Base-by-base conservation (phyloP, 768 basidiomycete genomes). In the Gyrodon lividus region DNA sequence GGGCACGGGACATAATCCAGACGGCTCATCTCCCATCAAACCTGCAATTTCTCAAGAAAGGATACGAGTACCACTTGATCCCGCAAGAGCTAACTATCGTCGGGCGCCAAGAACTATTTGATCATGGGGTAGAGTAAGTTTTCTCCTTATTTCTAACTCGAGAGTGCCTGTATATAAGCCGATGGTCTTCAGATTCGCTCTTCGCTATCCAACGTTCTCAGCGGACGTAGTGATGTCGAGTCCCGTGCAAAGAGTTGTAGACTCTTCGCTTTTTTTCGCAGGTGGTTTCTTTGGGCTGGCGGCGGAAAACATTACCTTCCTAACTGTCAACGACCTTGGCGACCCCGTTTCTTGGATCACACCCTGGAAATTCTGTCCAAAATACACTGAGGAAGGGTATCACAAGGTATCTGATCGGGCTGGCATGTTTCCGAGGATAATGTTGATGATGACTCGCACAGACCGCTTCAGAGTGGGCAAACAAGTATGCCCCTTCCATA, bases 191-290 rank as follows among this genome's bases (percentile, higher is more conserved):
- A 68, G 63, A 13, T 61, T 61, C 22, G 51, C 57, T 24, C 51
- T 64, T 51, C 59, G 43, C 13, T 59, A 65, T 19, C 64, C 66
- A n/a, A 41, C 42, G 6, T 42, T 63, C n/a, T 50, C 52, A 28
- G 58, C 65, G 17, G 50, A 59, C 19, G 40, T 47, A 8, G 46
- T 63, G 24, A 12, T 60, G 22, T 60, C 61, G 22, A 57, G 51
- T 33, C 35, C 48, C 1, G 22, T 54, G 5, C 54, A 51, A 42
- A 59, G 65, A 54, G 70, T 73, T 46, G 39, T 74, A n/a, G 74
- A 76, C 51, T 72, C 72, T 3, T 67, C 74, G 16, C 64, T 67
- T 52, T 77, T 73, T 63, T 77, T 76, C 56, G 66, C 64, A 34
- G 52, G 66, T 28, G 72, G 74, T 0, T 71, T 72, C 59, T 72